Evolutionary conservation across 495 filamentous ascomycete species (phyloP), one percentile per base, ranked within the genome.

Genomic region (Xylaria intraflava): DNA sequence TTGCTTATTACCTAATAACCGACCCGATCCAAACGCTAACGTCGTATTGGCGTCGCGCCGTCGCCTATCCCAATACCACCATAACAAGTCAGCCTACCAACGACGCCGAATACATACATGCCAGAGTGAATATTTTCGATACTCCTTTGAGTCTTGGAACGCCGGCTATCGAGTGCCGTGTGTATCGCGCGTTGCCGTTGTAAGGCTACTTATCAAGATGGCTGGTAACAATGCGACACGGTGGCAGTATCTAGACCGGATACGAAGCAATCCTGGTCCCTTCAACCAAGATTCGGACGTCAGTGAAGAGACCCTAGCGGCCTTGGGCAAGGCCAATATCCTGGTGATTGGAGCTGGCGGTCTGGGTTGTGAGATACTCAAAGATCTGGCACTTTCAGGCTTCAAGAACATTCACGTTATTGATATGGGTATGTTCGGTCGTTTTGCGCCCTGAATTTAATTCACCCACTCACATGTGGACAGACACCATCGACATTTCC

Each of bases 391-490:
- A 26, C 78, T 96, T 3, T 96, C 91, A 3, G 90, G 94, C 10
- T 97, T 97, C 74, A 94, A 87, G 68, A 79, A 96, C 65, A 96
- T 99, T 54, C 90, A 97, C 74, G 92, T 99, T 35, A 97, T 99
- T 60, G 94, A 99, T 74, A 99, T 99, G 94, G 91, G 62, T 65
- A 49, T 11, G 62, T 33, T 12, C 30, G 17, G 10, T 38, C 10
- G 14, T 38, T 19, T 6, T n/a, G n/a, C 4, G 14, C 9, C 6
- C 38, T 49, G 27, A 47, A 27, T 35, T 49, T 60, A 54, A 61
- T 62, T 66, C 56, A 70, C 49, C 14, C 17, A 14, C 23, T 6
- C 40, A 27, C 38, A 9, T 35, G 29, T 22, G 29, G 9, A 36
- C 56, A 89, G 88, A 94, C 65, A 97, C 91, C 6, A 99, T 99